Percentiles rank a stretch among this genome's conserved stretches.
Evolutionary conservation across 164 flowering plant genomes (phyloP).

Genomic region (Paratinospora sagittata): DNA sequence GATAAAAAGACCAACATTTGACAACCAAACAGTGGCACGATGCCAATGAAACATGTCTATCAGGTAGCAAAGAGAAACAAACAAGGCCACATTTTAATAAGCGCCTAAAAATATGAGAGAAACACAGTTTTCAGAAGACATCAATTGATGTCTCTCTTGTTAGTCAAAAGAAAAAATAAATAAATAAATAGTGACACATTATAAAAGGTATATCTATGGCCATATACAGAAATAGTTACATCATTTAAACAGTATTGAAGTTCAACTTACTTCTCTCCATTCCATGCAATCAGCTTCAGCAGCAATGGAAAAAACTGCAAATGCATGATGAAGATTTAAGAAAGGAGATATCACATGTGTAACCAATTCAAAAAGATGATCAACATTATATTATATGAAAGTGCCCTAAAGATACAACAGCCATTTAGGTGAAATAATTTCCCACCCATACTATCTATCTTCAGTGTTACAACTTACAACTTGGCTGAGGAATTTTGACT

Average conservation of each 20-base stretch:
- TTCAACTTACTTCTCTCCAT: slow-evolving; percentile 78
- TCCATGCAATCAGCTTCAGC: slow-evolving; percentile 92
- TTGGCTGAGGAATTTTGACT: background rate
- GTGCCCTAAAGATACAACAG: background rate
- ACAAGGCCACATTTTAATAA: background rate
- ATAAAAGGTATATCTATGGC: background rate
- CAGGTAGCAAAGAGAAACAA: background rate
- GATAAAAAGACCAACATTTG: background rate
- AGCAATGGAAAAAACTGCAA: slow-evolving; percentile 88
- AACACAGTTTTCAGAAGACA: background rate
- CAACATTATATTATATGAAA: background rate
- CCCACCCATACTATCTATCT: background rate
- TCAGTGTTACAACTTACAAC: background rate
- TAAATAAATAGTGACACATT: background rate
- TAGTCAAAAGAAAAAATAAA: background rate
- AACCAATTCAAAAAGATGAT: slow-evolving; percentile 4
- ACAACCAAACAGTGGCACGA: background rate
- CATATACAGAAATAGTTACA: background rate
- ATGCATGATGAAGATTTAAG: slow-evolving; percentile 16
- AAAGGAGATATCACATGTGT: background rate
- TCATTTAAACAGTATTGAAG: background rate
- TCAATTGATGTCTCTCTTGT: background rate
- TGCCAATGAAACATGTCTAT: background rate
- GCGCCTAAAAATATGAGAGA: background rate
- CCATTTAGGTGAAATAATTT: background rate